Base-by-base conservation (phyloP, 805 yeast genomes). In the Saturnispora diversa region DNA sequence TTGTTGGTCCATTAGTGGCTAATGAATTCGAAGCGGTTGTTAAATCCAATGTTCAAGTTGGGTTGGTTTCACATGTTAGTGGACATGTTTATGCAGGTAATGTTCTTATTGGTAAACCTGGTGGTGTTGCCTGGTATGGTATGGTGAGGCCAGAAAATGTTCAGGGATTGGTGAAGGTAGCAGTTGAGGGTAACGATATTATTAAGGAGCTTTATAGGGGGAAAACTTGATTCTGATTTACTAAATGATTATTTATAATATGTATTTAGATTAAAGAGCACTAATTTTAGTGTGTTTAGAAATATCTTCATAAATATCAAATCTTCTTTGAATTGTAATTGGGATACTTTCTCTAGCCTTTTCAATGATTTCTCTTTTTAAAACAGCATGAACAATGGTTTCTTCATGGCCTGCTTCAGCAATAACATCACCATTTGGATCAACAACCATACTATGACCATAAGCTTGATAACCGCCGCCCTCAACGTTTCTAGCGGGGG, bases 51-150 rank as follows among this genome's bases (percentile, higher is more conserved):
- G 40, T 49, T 6, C 41, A 51, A 15, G 44, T 79, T 25, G 87
- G 85, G 0, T 52, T 72, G 6, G 65, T 81, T 0, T 78, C 88
- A 10, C 95, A 85, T 56, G 66, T 85, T 30, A 94, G 95, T 1
- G 95, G 95, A 0, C 95, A 85, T 55, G 84, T 70, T 2, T 85
- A 75, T 58, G 95, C 95, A 2, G 95, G 94, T 0, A 85, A 85
- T 52, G 75, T 85, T 11, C 62, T 84, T 2, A 70, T 72, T 37
- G 76, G 77, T 46, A 65, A 65, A 35, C 57, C 55, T 9, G 54
- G 60, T 24, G 65, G 65, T 34, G 56, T 66, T 12, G 58, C 79
- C 2, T 84, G 94, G 94, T 84, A 84, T 54, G 92, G 94, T 0
- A 64, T 84, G 39, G 86, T 84, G 2, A 60, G 64, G 35, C 86